phyloP scores from a whole-genome alignment of 2,329 filamentous ascomycete genomes.

The Periconia macrospinosa region DNA sequence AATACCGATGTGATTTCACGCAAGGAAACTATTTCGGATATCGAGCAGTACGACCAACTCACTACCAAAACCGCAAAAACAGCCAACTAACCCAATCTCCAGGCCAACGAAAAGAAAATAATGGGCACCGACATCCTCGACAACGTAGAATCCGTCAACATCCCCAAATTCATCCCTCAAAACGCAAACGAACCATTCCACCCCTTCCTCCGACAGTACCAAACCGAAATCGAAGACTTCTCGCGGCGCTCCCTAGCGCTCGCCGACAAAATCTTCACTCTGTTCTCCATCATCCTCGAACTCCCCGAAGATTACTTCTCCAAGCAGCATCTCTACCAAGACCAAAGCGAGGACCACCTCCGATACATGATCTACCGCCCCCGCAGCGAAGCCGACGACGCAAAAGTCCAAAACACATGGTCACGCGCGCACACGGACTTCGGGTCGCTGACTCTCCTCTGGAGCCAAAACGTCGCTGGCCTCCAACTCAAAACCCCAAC shows the following conservation, averaged over 20 bases:
- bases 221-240: slow-evolving; percentile 30
- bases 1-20: slow-evolving; percentile 33
- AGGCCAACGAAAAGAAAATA: slow-evolving; percentile 33
- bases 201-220: slow-evolving; percentile 27
- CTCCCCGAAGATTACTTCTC: slow-evolving; percentile 43
- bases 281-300: slow-evolving; percentile 45
- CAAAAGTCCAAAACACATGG: slow-evolving; percentile 44
- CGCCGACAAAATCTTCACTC: slow-evolving; percentile 41
- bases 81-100: not conserved
- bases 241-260: slow-evolving; percentile 26
- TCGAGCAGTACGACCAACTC: slow-evolving; percentile 18
- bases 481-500: slow-evolving; percentile 51
- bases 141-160: slow-evolving; percentile 36
- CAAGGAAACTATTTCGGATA: slow-evolving; percentile 37
- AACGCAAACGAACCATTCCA: slow-evolving; percentile 29
- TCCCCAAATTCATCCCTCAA: slow-evolving; percentile 33
- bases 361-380: slow-evolving; percentile 50
- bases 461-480: slow-evolving; percentile 51
- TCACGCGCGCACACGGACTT: slow-evolving; percentile 55
- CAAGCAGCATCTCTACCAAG: slow-evolving; percentile 39
- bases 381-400: slow-evolving; percentile 39
- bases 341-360: slow-evolving; percentile 43
- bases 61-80: not conserved
- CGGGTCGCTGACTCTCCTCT: slow-evolving; percentile 50
- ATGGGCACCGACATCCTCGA: slow-evolving; percentile 37